A percentile compares a stretch with the other conserved stretches of the same genome.
These are phyloP conservation scores for Auricularia heimuer DNA, from an alignment of 768 basidiomycete genomes.

Conservation along the genomic window DNA sequence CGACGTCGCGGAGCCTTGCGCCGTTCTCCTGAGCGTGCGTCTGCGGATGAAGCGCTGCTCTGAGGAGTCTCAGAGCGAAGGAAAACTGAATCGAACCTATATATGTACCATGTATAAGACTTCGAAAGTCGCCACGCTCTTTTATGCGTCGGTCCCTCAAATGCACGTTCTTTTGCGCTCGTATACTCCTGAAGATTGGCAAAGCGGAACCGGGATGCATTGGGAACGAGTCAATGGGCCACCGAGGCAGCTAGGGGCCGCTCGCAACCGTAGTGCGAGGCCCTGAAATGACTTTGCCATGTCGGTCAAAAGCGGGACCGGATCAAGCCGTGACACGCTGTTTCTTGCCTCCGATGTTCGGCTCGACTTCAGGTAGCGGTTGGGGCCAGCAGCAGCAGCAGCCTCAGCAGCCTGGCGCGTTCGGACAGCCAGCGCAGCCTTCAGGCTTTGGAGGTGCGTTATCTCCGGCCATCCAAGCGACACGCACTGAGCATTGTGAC, in stretches of 20 bases:
- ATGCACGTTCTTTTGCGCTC: too few relatives aligned
- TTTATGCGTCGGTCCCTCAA: too few relatives aligned
- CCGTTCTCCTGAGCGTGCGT: not conserved
- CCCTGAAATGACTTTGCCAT: not conserved
- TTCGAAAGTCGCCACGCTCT: too few relatives aligned
- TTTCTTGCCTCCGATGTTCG: not conserved
- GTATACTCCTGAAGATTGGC: too few relatives aligned
- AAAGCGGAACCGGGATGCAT: too few relatives aligned
- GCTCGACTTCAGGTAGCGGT: not conserved
- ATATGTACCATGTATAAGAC: too few relatives aligned
- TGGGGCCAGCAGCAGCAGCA: conserved; percentile 39
- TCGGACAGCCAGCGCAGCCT: conserved; percentile 17
- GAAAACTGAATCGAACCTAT: too few relatives aligned
- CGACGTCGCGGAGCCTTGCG: not conserved
- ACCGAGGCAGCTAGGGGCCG: too few relatives aligned
- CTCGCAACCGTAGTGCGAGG: too few relatives aligned
- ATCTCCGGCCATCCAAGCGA: not conserved
- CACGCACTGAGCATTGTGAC: not conserved
- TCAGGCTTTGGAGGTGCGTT: not conserved
- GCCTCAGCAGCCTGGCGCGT: conserved; percentile 34
- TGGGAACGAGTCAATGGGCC: too few relatives aligned
- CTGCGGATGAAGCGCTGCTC: not conserved
- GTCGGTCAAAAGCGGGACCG: not conserved
- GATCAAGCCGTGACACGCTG: not conserved
- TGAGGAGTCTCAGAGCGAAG: too few relatives aligned